phyloP scores from a whole-genome alignment of 192 early-diverging fungal genomes.

The Cladochytrium replicatum region DNA sequence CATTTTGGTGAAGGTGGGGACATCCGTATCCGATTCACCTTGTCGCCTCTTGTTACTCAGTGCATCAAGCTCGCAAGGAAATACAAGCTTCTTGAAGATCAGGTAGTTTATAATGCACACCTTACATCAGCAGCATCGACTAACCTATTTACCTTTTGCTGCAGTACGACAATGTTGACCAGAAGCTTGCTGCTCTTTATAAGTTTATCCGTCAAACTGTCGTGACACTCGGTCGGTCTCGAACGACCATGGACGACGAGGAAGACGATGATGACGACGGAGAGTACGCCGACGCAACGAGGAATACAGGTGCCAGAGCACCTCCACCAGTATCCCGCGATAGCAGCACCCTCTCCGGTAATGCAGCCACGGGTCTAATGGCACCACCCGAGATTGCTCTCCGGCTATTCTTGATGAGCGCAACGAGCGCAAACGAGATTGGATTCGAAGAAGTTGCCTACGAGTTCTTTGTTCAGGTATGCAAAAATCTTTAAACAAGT shows the following conservation, averaged over 20 bases:
- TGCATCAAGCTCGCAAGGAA: conserved; percentile 52
- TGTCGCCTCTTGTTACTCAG: conserved; percentile 73
- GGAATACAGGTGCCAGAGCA: conserved; percentile 20
- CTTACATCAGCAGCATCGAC: conserved; percentile 1
- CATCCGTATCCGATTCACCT: conserved; percentile 82
- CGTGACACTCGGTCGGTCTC: conserved; percentile 47
- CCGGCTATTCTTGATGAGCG: conserved; percentile 77
- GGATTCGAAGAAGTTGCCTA: conserved; percentile 91
- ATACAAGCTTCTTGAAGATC: conserved; percentile 16
- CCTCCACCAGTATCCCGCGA: conserved; percentile 21
- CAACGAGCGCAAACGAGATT: conserved; percentile 73
- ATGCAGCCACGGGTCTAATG: conserved; percentile 20
- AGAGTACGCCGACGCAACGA: background rate
- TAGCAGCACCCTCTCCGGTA: conserved; percentile 4
- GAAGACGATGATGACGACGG: conserved; percentile 8
- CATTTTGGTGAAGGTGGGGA: conserved; percentile 83
- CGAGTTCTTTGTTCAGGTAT: conserved; percentile 86
- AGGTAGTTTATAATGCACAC: background rate
- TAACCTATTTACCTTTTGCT: conserved; percentile 1
- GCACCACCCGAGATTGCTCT: conserved; percentile 50
- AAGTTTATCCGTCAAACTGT: conserved; percentile 84
- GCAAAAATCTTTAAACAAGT: background rate
- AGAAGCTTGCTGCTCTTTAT: conserved; percentile 61
- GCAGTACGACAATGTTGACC: conserved; percentile 16
- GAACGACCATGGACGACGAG: conserved; percentile 34